Conservation (phyloP, 305 asterid species). For the Caryopteris hybrid region DNA sequence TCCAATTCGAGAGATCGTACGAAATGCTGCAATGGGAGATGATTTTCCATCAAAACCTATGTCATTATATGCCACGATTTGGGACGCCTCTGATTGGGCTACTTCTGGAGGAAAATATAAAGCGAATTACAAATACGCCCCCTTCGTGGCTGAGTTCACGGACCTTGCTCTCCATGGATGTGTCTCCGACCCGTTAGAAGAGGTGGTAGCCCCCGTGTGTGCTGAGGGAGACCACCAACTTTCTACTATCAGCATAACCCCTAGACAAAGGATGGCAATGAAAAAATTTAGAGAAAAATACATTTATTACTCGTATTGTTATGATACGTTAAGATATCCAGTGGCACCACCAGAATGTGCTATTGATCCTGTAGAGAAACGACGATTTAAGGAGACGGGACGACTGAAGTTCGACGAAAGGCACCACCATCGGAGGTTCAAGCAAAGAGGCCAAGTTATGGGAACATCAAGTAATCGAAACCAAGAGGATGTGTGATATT, state of each 20-base stretch:
- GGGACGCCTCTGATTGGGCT: slow-evolving; percentile 99
- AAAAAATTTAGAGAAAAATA: slow-evolving; percentile 46
- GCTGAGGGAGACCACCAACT: slow-evolving; percentile 29
- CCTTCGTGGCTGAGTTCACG: slow-evolving; percentile 76
- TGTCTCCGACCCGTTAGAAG: slow-evolving; percentile 52
- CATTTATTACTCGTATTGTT: slow-evolving; percentile 77
- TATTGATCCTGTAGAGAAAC: slow-evolving; percentile 44
- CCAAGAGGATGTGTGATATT: slow-evolving; percentile 36
- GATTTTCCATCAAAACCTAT: slow-evolving; percentile 93
- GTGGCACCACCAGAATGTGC: slow-evolving; percentile 68
- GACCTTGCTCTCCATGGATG: slow-evolving; percentile 82
- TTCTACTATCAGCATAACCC: slow-evolving; percentile 29
- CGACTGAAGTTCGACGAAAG: slow-evolving; percentile 39
- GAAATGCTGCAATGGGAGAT: slow-evolving; percentile 70
- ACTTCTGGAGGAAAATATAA: slow-evolving; percentile 83
- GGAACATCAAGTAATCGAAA: slow-evolving; percentile 29
- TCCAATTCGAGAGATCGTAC: slow-evolving; percentile 68
- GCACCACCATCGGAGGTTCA: slow-evolving; percentile 36
- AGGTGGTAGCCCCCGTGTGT: slow-evolving; percentile 36
- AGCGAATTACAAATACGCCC: slow-evolving; percentile 82
- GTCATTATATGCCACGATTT: slow-evolving; percentile 84
- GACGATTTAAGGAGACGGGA: slow-evolving; percentile 57
- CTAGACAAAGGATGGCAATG: slow-evolving; percentile 59
- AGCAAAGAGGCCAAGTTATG: slow-evolving; percentile 39
- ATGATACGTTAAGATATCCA: slow-evolving; percentile 56